These are phyloP conservation scores for Oenanthe javanica DNA, from an alignment of 140 eudicot species.

Conservation along the genomic window DNA sequence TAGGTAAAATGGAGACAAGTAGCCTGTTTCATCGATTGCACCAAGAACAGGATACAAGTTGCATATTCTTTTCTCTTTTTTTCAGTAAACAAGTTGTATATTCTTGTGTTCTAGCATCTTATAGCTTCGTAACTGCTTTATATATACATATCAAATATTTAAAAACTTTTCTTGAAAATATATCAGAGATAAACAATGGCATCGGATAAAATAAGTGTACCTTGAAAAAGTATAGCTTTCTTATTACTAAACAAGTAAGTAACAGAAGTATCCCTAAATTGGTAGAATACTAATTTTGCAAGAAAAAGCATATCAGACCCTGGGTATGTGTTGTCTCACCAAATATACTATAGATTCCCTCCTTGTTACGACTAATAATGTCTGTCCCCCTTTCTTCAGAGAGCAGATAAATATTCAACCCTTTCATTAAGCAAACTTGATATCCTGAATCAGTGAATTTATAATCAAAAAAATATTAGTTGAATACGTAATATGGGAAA, in stretches of 20 bases:
- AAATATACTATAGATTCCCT: slow-evolving; percentile 87
- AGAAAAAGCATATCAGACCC: not conserved
- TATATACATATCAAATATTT: not conserved
- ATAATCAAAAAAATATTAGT: not conserved
- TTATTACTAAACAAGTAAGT: not conserved
- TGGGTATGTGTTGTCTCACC: slow-evolving; percentile 39
- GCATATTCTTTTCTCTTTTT: not conserved
- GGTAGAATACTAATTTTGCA: not conserved
- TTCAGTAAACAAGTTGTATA: not conserved
- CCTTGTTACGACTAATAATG: slow-evolving; percentile 82
- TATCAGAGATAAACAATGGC: not conserved
- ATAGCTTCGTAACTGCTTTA: not conserved
- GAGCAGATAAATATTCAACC: slow-evolving; percentile 64
- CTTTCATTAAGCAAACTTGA: slow-evolving; percentile 52
- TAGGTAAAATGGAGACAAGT: not conserved
- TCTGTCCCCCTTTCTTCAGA: slow-evolving; percentile 59
- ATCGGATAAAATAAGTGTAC: not conserved
- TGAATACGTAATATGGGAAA: not conserved
- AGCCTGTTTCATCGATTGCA: not conserved
- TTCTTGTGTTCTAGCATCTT: not conserved
- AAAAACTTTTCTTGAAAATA: not conserved
- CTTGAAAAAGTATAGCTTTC: not conserved
- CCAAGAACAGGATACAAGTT: not conserved
- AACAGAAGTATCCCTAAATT: not conserved
- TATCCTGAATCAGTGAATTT: slow-evolving; percentile 40